Evolutionary conservation across 1,284 basidiomycete species (phyloP).

Genomic region (Peniophora sp.): DNA sequence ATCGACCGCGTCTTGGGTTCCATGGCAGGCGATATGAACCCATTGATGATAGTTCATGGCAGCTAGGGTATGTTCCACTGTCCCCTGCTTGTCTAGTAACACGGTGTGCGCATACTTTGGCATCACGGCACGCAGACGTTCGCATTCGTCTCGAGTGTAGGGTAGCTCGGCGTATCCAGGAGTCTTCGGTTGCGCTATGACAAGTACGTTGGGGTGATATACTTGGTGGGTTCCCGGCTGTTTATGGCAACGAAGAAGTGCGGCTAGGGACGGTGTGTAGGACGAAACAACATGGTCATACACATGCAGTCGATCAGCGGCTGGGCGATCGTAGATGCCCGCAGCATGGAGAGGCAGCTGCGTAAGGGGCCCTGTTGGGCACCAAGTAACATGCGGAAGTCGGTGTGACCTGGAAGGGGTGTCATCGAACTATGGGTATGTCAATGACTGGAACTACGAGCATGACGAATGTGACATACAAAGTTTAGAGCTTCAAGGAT

Average conservation of each 20-base stretch:
- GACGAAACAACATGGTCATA: constrained; percentile 16
- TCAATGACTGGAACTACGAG: not conserved
- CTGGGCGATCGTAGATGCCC: constrained; percentile 8
- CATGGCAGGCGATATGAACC: constrained; percentile 5
- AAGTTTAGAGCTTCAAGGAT: not conserved
- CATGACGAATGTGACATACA: not conserved
- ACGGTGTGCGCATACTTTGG: constrained; percentile 7
- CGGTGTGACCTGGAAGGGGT: not conserved
- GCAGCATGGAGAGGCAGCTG: constrained; percentile 18
- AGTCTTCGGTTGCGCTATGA: constrained; percentile 2
- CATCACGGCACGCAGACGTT: constrained; percentile 1
- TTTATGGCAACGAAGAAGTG: not conserved
- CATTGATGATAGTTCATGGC: not conserved
- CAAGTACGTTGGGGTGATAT: not conserved
- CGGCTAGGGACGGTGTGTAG: constrained; percentile 15
- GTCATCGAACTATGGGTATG: not conserved
- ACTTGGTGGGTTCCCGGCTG: not conserved
- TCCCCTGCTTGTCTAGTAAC: constrained; percentile 8
- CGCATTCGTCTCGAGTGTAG: not conserved
- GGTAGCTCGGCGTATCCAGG: not conserved
- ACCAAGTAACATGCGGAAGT: constrained; percentile 14
- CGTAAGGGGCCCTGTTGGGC: constrained; percentile 15
- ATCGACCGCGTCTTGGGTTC: not conserved
- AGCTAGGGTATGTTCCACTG: not conserved
- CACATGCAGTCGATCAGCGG: not conserved